These are phyloP conservation scores for Alternaria solani DNA, from an alignment of 2,329 filamentous ascomycete species.

Conservation along the genomic window DNA sequence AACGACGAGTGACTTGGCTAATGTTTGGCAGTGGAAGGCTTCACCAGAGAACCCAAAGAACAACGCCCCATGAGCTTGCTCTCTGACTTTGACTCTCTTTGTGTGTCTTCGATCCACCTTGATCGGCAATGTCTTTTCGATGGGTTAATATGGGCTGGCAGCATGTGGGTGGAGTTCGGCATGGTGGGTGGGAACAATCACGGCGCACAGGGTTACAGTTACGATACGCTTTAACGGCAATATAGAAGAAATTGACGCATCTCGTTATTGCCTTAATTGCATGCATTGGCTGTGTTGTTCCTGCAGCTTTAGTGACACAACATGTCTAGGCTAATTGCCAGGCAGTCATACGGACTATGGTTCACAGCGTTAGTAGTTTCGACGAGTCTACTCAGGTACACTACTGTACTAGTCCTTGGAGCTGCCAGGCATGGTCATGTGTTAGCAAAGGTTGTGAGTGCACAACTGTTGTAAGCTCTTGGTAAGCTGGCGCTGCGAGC, in stretches of 20 bases:
- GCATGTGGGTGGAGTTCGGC: slow-evolving; percentile 4
- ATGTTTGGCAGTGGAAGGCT: slow-evolving; percentile 44
- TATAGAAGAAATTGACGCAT: slow-evolving; percentile 32
- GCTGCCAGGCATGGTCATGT: background rate
- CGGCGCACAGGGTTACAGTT: slow-evolving; percentile 16
- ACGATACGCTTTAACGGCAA: slow-evolving; percentile 26
- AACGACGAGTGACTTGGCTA: background rate
- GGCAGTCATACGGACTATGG: slow-evolving; percentile 4
- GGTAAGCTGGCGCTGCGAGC: slow-evolving; percentile 15
- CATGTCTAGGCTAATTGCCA: slow-evolving; percentile 30
- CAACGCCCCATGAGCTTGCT: slow-evolving; percentile 8
- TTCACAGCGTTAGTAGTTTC: background rate
- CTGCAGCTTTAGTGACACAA: slow-evolving; percentile 32
- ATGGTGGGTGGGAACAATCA: slow-evolving; percentile 8
- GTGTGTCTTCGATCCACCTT: background rate
- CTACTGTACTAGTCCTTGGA: background rate
- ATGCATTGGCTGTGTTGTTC: slow-evolving; percentile 30
- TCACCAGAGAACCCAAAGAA: slow-evolving; percentile 50
- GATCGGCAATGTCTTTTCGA: background rate
- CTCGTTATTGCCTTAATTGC: slow-evolving; percentile 9
- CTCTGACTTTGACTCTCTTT: background rate
- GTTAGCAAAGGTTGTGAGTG: background rate
- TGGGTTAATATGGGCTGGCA: slow-evolving; percentile 2
- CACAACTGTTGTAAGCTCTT: slow-evolving; percentile 19
- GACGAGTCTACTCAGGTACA: background rate